Evolutionary conservation across 2,329 filamentous ascomycete genomes (phyloP).

Genomic region (Penicillium corylophilum): DNA sequence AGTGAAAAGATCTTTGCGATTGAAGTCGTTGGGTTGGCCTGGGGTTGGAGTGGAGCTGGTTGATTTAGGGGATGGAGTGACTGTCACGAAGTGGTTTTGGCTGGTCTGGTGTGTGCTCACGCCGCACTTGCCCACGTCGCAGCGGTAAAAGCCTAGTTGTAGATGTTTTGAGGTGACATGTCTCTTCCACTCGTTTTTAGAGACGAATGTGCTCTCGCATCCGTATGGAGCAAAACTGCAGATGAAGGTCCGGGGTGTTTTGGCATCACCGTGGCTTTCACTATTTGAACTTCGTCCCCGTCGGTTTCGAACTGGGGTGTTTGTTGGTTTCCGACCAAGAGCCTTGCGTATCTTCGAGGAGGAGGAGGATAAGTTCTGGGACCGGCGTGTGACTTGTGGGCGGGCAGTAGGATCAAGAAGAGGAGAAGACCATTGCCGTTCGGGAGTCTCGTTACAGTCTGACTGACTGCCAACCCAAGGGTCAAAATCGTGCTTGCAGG

Average conservation of each 20-base stretch:
- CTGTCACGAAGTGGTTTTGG: not conserved
- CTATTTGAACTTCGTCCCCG: slow-evolving; percentile 3
- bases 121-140: slow-evolving; percentile 62
- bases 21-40: slow-evolving; percentile 66
- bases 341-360: slow-evolving; percentile 9
- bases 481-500: slow-evolving; percentile 10
- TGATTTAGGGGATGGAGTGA: slow-evolving; percentile 19
- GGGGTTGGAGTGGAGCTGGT: slow-evolving; percentile 24
- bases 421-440: slow-evolving; percentile 12
- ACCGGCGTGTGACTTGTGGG: slow-evolving; percentile 2
- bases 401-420: slow-evolving; percentile 1
- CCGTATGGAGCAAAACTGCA: slow-evolving; percentile 80
- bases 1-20: slow-evolving; percentile 87
- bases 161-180: slow-evolving; percentile 81
- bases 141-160: slow-evolving; percentile 71
- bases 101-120: slow-evolving; percentile 12
- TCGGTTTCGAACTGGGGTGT: slow-evolving; percentile 8
- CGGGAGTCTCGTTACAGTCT: slow-evolving; percentile 14
- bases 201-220: slow-evolving; percentile 69
- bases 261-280: not conserved
- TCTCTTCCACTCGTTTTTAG: slow-evolving; percentile 95
- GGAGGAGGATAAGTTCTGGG: slow-evolving; percentile 8
- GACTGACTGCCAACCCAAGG: slow-evolving; percentile 13
- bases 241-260: slow-evolving; percentile 56
- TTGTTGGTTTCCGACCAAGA: slow-evolving; percentile 7